phyloP scores from a whole-genome alignment of 1,139 yeast species.

The Taiozyma sp. region DNA sequence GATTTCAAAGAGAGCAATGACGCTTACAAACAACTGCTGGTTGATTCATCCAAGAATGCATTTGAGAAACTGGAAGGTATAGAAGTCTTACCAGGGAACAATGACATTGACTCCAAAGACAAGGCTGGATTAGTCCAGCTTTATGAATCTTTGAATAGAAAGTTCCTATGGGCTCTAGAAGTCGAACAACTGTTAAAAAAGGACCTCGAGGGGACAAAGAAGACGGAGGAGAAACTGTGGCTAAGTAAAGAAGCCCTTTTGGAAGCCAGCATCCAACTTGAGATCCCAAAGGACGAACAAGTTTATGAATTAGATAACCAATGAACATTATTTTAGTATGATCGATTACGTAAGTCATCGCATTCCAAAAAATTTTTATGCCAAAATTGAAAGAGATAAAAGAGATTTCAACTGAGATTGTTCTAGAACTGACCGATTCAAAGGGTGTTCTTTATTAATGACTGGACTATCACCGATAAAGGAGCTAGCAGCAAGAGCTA shows the following conservation, averaged over 20 bases:
- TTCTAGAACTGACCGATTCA: neutral
- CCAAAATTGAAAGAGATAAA: neutral
- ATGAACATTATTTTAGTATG: neutral
- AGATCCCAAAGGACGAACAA: conserved; percentile 10
- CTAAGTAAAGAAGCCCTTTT: conserved; percentile 52
- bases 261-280: conserved; percentile 32
- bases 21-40: conserved; percentile 9
- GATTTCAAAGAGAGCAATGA: conserved; percentile 12
- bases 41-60: conserved; percentile 10
- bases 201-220: conserved; percentile 35
- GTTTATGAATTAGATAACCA: neutral
- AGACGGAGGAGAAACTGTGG: conserved; percentile 45
- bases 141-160: conserved; percentile 31
- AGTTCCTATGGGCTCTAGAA: conserved; percentile 43
- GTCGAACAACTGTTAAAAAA: conserved; percentile 41
- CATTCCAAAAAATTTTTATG: neutral
- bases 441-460: neutral
- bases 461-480: conserved; percentile 14
- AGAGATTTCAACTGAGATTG: neutral
- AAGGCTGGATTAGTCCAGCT: conserved; percentile 20
- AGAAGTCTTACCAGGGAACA: conserved; percentile 15
- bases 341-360: conserved; percentile 2
- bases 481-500: conserved; percentile 8
- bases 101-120: conserved; percentile 23
- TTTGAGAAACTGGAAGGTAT: conserved; percentile 14